phyloP scores from a whole-genome alignment of 495 filamentous ascomycete species.

The Geoglossum glabrum region DNA sequence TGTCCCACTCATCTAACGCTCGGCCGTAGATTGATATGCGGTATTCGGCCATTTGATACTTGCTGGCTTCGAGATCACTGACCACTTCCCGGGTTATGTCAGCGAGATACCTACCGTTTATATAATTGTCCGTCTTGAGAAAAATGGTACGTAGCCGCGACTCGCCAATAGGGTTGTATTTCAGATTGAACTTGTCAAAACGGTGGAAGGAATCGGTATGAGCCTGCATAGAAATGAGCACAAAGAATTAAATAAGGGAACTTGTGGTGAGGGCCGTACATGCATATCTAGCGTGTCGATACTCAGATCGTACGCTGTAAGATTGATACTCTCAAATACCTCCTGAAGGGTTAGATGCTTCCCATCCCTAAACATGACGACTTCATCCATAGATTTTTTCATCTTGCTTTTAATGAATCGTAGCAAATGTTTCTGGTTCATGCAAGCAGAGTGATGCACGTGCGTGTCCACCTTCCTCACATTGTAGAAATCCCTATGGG shows the following conservation, averaged over 20 bases:
- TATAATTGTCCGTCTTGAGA: constrained; percentile 94
- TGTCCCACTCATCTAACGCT: constrained; percentile 89
- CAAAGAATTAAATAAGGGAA: neutral
- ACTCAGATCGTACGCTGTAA: constrained; percentile 93
- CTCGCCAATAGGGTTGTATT: constrained; percentile 95
- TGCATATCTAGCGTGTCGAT: constrained; percentile 99
- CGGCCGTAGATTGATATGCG: constrained; percentile 92
- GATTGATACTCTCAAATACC: constrained; percentile 91
- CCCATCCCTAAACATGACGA: constrained; percentile 81
- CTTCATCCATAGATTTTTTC: constrained; percentile 89
- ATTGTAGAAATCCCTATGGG: constrained; percentile 97
- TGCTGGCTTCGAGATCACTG: constrained; percentile 92
- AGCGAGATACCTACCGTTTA: constrained; percentile 84
- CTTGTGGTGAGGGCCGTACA: constrained; percentile 26
- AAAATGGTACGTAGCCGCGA: constrained; percentile 91
- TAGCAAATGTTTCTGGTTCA: constrained; percentile 97
- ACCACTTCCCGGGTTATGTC: constrained; percentile 98
- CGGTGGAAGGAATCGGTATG: constrained; percentile 97
- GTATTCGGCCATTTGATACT: constrained; percentile 99
- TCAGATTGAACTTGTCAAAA: constrained; percentile 98
- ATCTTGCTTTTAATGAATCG: constrained; percentile 99
- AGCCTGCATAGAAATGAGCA: constrained; percentile 30
- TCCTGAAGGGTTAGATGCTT: constrained; percentile 79
- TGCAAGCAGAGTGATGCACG: constrained; percentile 96
- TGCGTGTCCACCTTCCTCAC: constrained; percentile 97